Base-by-base conservation (phyloP, 2,329 filamentous ascomycete genomes). In the Colletotrichum neosansevieriae region DNA sequence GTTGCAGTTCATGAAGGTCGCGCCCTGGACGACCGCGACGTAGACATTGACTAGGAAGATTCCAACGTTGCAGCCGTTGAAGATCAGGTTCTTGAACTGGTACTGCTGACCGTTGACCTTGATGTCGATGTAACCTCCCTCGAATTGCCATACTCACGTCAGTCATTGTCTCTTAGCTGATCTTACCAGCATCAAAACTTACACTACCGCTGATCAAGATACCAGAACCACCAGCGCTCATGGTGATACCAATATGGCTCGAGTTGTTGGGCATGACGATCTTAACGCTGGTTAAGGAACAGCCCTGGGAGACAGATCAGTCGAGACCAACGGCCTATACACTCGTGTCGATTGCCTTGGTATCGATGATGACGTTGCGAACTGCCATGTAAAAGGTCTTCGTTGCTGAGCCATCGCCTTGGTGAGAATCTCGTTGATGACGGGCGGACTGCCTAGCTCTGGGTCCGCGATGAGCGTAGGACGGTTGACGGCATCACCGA, bases 381-480 rank as follows among this genome's bases (percentile, higher is more conserved):
- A 78, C 67, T 19, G 73, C 72, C 70, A 78, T 77, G 71, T 76
- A 78, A 53, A 78, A 77, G 70, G 78, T 78, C 65, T 77, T 78
- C 68, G 72, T 79, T 15, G 61, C 60, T 12, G 65, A 71, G 51
- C 70, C 72, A n/a, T 74, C 70, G 13, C 74, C 74, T 44, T 75
- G 74, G 53, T 73, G 58, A 9, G 66, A 67, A 50, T 77, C 76
- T 61, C 61, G 53, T 68, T 53, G 61, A 75, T 72, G 40, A 75
- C 71, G 7, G 73, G 13, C 61, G 64, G 3, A 68, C 54, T 47
- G 71, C 65, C 65, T 5, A 68, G 53, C 32, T 51, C 61, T 38
- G 65, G 54, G 38, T 68, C 65, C 21, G 76, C 76, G n/a, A 76
- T 65, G 29, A 78, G 73, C 6, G 72, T 73, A 2, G 76, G 76